Percentiles rank a stretch among this genome's conserved stretches.
phyloP scores from a whole-genome alignment of 164 flowering plant species.

The Echeveria elegans region DNA sequence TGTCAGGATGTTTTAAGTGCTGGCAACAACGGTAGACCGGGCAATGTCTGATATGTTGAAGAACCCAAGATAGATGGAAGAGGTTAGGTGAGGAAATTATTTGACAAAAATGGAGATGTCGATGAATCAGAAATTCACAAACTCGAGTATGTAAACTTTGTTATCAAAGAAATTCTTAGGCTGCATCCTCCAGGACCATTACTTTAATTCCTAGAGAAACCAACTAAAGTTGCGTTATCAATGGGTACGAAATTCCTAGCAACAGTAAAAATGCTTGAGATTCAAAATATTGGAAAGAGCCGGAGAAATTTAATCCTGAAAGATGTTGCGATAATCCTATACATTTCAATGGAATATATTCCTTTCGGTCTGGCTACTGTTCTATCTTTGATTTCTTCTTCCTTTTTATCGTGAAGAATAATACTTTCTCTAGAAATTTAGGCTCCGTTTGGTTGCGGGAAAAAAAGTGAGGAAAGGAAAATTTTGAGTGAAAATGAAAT shows the following conservation, averaged over 20 bases:
- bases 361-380: no score
- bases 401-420: no score
- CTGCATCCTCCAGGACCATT: slow-evolving; percentile 5
- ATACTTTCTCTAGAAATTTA: no score
- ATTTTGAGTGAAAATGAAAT: no score
- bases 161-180: slow-evolving; percentile 9
- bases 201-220: slow-evolving; percentile 7
- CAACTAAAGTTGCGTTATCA: not conserved
- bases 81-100: slow-evolving; percentile 7
- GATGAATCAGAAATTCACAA: slow-evolving; percentile 7
- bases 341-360: not conserved
- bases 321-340: not conserved
- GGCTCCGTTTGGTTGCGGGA: no score
- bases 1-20: not conserved
- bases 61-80: slow-evolving; percentile 8
- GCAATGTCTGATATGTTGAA: slow-evolving; percentile 11
- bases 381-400: no score
- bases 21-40: not conserved
- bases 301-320: slow-evolving; percentile 7
- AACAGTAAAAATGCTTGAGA: slow-evolving; percentile 5
- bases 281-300: slow-evolving; percentile 6
- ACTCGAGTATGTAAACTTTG: slow-evolving; percentile 1
- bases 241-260: slow-evolving; percentile 7
- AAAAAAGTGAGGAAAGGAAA: no score
- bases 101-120: slow-evolving; percentile 4